These are phyloP conservation scores for Lactarius akahatsu DNA, from an alignment of 768 basidiomycete genomes.

Conservation along the genomic window DNA sequence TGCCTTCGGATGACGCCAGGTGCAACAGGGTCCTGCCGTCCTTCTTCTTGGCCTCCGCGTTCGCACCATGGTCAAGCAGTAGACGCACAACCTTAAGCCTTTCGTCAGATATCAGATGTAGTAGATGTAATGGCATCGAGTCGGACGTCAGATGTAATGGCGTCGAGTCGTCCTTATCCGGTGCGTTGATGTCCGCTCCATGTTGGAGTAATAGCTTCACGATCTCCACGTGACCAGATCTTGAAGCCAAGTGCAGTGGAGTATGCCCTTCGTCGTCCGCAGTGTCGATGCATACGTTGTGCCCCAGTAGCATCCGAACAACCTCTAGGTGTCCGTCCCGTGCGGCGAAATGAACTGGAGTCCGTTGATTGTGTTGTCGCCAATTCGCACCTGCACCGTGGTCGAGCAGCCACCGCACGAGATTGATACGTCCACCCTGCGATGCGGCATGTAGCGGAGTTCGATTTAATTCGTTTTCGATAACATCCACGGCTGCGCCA, in stretches of 20 bases:
- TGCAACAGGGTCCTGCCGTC: background rate
- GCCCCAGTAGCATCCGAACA: too few relatives aligned
- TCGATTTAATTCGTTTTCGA: fast-evolving
- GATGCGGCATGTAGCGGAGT: background rate
- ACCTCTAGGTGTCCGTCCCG: background rate
- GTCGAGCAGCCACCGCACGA: background rate
- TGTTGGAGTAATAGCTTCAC: too few relatives aligned
- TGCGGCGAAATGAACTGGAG: background rate
- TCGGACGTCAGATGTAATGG: too few relatives aligned
- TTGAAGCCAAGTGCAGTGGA: too few relatives aligned
- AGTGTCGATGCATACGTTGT: too few relatives aligned
- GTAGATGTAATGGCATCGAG: too few relatives aligned
- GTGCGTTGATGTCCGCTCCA: too few relatives aligned
- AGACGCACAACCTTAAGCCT: too few relatives aligned
- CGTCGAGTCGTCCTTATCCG: too few relatives aligned
- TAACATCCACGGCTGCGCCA: background rate
- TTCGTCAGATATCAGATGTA: fast-evolving
- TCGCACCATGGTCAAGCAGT: too few relatives aligned
- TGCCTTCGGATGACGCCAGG: too few relatives aligned
- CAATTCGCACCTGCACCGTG: background rate
- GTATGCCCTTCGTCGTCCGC: background rate
- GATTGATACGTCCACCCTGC: background rate
- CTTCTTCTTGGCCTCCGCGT: background rate
- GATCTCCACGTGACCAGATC: too few relatives aligned
- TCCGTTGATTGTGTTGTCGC: background rate